Evolutionary conservation across 2,329 filamentous ascomycete genomes (phyloP), one percentile per base, ranked within the genome.

Genomic region (Pseudogymnoascus sp.): DNA sequence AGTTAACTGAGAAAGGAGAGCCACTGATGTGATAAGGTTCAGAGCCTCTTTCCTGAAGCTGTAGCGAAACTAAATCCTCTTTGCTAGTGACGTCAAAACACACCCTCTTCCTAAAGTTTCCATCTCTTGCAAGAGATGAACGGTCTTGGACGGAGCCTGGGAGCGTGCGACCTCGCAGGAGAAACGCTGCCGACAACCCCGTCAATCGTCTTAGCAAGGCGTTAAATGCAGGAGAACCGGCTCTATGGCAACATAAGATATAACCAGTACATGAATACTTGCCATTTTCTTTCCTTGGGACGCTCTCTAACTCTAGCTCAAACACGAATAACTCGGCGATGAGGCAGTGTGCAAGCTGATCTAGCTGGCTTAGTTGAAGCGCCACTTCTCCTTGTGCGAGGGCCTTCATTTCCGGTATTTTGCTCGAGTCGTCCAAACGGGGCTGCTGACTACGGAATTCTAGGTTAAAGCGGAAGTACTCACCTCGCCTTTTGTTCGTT

Each of bases 311-410:
- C 34, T 66, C 65, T 25, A 71, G 42, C 61, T 70, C 64, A 53
- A 70, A 70, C 28, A 69, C 49, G 63, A 71, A 71, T 21, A 65
- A 62, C 63, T 67, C 63, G 18, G 65, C 64, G 43, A 70, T 64
- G 23, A 70, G 53, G 53, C 63, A 69, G 63, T 61, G 43, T 18
- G 66, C 64, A 36, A 69, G 64, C 9, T 62, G 59, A 25, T 68
- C 66, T 31, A 69, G 25, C 37, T 70, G 21, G 37, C 63, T 66
- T 38, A 59, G 68, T 21, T 65, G 49, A 59, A 61, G 66, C 21
- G 67, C 61, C 3, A 64, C 64, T 12, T 64, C 63, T 42, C 49
- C 59, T 40, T 40, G 37, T n/a, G 66, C 65, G 16, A 62, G 56
- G 11, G 53, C 62, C 37, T 65, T 67, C 31, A 70, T 61, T 56